Conservation (phyloP, 805 yeast species). For the Cyberlindnera xylosilytica region DNA sequence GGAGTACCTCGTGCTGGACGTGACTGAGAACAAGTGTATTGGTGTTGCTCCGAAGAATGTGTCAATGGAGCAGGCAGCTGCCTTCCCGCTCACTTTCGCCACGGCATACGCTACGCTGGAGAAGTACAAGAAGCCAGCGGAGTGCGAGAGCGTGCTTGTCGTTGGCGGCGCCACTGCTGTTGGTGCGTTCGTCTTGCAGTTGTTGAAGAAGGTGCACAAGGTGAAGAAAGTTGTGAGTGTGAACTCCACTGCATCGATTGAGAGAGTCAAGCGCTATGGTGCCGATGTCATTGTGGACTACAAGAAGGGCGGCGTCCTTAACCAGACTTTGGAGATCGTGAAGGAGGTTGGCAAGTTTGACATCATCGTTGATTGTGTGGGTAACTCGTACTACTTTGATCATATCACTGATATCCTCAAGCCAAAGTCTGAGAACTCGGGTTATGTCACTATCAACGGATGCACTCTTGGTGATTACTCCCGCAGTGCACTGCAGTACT, state of each 20-base stretch:
- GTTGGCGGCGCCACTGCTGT: constrained; percentile 77
- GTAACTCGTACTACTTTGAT: constrained; percentile 49
- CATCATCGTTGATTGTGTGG: constrained; percentile 62
- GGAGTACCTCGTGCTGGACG: constrained; percentile 43
- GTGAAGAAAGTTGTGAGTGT: constrained; percentile 54
- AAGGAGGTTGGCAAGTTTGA: constrained; percentile 45
- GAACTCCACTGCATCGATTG: constrained; percentile 48
- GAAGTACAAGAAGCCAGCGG: constrained; percentile 35
- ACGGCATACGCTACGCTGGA: constrained; percentile 51
- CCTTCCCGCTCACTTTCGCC: constrained; percentile 60
- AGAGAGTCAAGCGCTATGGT: constrained; percentile 46
- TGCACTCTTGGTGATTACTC: constrained; percentile 38
- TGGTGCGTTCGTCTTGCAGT: constrained; percentile 53
- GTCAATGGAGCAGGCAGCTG: constrained; percentile 50
- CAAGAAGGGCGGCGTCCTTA: constrained; percentile 39
- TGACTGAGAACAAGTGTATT: constrained; percentile 31
- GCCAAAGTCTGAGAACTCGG: constrained; percentile 43
- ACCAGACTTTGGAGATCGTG: constrained; percentile 24
- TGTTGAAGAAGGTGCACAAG: constrained; percentile 47
- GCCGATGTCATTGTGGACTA: constrained; percentile 61
- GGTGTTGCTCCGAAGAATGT: constrained; percentile 41
- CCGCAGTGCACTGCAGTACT: constrained; percentile 8
- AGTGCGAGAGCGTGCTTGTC: constrained; percentile 50
- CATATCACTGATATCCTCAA: constrained; percentile 42
- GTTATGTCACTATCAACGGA: constrained; percentile 56